Evolutionary conservation across 495 filamentous ascomycete genomes (phyloP).

Genomic region (Amniculicola lignicola): DNA sequence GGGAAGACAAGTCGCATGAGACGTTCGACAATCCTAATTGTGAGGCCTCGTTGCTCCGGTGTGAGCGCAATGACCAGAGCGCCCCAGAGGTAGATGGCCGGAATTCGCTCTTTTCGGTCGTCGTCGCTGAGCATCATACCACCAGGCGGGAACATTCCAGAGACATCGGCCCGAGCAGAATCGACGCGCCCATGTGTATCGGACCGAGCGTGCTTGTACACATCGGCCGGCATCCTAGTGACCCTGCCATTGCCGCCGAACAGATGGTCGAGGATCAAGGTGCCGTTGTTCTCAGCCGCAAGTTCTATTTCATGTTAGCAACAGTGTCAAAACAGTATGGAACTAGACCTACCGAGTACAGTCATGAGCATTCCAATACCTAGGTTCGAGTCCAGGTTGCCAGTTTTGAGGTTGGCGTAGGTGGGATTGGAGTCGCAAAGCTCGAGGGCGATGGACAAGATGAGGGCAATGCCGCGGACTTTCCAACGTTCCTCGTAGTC

Average conservation of each 20-base stretch:
- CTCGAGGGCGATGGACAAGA: background rate
- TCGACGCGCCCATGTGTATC: background rate
- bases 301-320: background rate
- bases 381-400: background rate
- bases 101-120: too few species aligned
- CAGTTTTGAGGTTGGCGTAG: background rate
- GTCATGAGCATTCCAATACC: background rate
- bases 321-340: background rate
- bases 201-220: background rate
- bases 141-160: too few species aligned
- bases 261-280: background rate
- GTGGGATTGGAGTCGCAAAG: slow-evolving; percentile 1
- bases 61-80: slow-evolving; percentile 2
- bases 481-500: background rate
- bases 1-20: background rate
- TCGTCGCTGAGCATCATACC: too few species aligned
- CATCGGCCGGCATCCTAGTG: background rate
- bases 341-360: background rate
- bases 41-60: background rate
- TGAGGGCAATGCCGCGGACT: background rate
- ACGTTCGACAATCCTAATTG: background rate
- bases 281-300: background rate
- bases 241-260: background rate
- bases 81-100: background rate
- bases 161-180: too few species aligned